Percentiles rank a stretch among this genome's conserved stretches.
Evolutionary conservation across 2,329 filamentous ascomycete species (phyloP).

Genomic region (Alternaria longipes): DNA sequence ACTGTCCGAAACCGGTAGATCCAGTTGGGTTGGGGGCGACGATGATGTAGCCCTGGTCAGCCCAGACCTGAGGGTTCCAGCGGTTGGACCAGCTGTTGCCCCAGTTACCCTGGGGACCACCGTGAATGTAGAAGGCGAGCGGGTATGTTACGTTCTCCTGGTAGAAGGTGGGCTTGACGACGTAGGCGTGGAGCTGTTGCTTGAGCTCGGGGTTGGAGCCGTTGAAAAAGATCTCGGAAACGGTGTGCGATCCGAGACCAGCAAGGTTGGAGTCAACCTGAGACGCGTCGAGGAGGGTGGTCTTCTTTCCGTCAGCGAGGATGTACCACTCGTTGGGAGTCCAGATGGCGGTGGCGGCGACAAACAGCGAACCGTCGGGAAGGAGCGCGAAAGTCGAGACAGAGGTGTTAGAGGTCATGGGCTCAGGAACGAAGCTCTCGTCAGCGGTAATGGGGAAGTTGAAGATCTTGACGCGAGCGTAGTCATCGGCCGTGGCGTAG

Average conservation of each 20-base stretch:
- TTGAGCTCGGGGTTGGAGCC: slow-evolving; percentile 63
- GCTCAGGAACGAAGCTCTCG: slow-evolving; percentile 55
- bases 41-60: slow-evolving; percentile 86
- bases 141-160: slow-evolving; percentile 77
- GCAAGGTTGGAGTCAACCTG: slow-evolving; percentile 71
- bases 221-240: slow-evolving; percentile 75
- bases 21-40: slow-evolving; percentile 86
- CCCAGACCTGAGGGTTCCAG: slow-evolving; percentile 87
- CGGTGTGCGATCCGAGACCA: slow-evolving; percentile 69
- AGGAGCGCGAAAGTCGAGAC: slow-evolving; percentile 61
- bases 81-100: slow-evolving; percentile 78
- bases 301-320: slow-evolving; percentile 45
- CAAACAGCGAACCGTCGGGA: slow-evolving; percentile 64
- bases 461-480: slow-evolving; percentile 59
- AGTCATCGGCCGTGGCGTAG: slow-evolving; percentile 47
- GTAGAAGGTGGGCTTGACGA: slow-evolving; percentile 71
- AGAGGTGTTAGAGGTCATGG: slow-evolving; percentile 56
- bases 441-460: slow-evolving; percentile 68
- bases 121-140: slow-evolving; percentile 80
- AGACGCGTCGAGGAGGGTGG: slow-evolving; percentile 65
- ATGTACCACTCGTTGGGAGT: slow-evolving; percentile 46
- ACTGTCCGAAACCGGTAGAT: slow-evolving; percentile 84
- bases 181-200: slow-evolving; percentile 73
- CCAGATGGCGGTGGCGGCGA: slow-evolving; percentile 46
- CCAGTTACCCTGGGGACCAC: slow-evolving; percentile 81